These are phyloP conservation scores for Trypanosomatidae sp. DNA, from an alignment of 208 protist species.

Conservation along the genomic window DNA sequence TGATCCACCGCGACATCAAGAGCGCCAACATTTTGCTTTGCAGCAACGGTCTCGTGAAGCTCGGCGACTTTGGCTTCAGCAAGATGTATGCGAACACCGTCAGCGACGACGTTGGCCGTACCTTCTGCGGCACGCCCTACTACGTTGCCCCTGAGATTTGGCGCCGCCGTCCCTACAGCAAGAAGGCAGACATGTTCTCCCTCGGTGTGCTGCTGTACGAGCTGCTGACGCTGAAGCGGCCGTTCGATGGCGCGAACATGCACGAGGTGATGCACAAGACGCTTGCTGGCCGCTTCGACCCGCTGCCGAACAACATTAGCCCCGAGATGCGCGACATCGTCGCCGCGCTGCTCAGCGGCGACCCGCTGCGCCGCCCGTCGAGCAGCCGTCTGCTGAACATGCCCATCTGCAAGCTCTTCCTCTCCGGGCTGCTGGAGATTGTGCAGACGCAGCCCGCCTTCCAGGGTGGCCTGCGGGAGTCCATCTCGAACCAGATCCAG, in stretches of 20 bases:
- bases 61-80: conserved; percentile 88
- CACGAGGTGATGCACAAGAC: conserved; percentile 78
- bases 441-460: conserved; percentile 70
- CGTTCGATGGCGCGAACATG: conserved; percentile 77
- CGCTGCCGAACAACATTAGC: conserved; percentile 47
- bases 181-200: conserved; percentile 93
- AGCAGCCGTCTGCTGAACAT: conserved; percentile 70
- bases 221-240: conserved; percentile 79
- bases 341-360: conserved; percentile 46
- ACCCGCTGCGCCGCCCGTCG: conserved; percentile 53
- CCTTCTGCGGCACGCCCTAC: conserved; percentile 90
- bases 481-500: conserved; percentile 60
- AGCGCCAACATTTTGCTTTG: conserved; percentile 82
- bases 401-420: conserved; percentile 74
- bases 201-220: conserved; percentile 89
- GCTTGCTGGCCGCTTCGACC: conserved; percentile 49
- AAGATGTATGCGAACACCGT: conserved; percentile 59
- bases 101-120: conserved; percentile 51
- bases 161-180: conserved; percentile 90
- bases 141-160: conserved; percentile 94
- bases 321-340: conserved; percentile 69
- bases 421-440: conserved; percentile 76
- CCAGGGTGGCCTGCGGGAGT: conserved; percentile 53
- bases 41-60: conserved; percentile 78
- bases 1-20: conserved; percentile 91